Evolutionary conservation across 805 yeast species (phyloP), one percentile per base, ranked within the genome.

Genomic region (Yarrowia divulgata): DNA sequence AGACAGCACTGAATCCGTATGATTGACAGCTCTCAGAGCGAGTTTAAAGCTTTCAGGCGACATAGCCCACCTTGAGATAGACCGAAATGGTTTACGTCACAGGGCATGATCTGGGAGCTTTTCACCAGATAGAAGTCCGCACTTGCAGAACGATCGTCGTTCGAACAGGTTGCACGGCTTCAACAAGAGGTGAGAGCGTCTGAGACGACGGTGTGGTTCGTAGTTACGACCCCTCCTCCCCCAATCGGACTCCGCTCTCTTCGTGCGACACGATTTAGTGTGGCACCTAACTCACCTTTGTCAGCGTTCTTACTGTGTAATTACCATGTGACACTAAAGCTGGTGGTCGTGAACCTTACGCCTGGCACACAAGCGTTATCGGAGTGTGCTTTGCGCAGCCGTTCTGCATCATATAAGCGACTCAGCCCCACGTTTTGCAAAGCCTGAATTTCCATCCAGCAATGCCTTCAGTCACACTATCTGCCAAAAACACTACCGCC

Each of bases 401-500:
- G 46, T 14, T 54, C 48, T 57, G 63, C 63, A 57, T 57, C 49
- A 57, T 57, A 40, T 57, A 57, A 57, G 63, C 63, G 63, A 39
- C 63, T 55, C 29, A 29, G 37, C 63, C 48, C 63, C 63, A 57
- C 39, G 42, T 57, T n/a, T 35, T 37, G 35, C 2, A 6, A 19
- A 19, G 42, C 8, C 60, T 13, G 43, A 18, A n/a, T 18, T 35
- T 35, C 18, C 10, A 16, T 16, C 16, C 23, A 6, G 4, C 37
- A 40, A 57, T 57, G 63, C 63, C 63, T n/a, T 40, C 63, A 57
- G 63, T 57, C n/a, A 40, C 48, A 9, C 19, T 57, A 2, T 40
- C 63, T 8, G 63, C 63, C 10, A 40, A 57, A 40, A 57, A 40
- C 16, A 57, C 48, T 0, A 57, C 37, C 1, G 37, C 23, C 4